Conservation (phyloP, 108 stramenopile genomes). For the Phaeodactylum tricornutum region DNA sequence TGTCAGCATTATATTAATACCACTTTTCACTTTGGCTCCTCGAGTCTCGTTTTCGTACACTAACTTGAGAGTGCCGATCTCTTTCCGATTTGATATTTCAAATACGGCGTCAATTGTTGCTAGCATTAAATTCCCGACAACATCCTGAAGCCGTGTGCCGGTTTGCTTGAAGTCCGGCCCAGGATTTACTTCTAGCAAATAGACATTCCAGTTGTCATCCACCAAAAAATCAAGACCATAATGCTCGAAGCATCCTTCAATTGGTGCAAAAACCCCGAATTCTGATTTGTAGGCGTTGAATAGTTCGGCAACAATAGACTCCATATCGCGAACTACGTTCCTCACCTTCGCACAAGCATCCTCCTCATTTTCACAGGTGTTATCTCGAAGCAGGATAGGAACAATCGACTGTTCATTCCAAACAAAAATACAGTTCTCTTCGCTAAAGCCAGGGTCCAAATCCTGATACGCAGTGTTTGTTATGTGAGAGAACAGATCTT, state of each 20-base stretch:
- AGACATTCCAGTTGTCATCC: conserved; percentile 23
- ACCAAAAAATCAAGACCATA: conserved; percentile 60
- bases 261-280: conserved; percentile 37
- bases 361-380: conserved; percentile 2
- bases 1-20: too few species aligned
- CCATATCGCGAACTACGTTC: conserved; percentile 15
- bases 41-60: too few species aligned
- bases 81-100: too few species aligned
- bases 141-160: conserved; percentile 11
- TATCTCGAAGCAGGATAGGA: conserved; percentile 11
- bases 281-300: conserved; percentile 34
- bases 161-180: conserved; percentile 54
- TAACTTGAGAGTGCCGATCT: too few species aligned
- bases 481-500: conserved; percentile 35
- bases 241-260: conserved; percentile 44
- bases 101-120: conserved; percentile 15
- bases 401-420: conserved; percentile 11
- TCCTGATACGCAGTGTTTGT: conserved; percentile 59
- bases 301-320: conserved; percentile 19
- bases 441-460: conserved; percentile 24
- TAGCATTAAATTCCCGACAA: conserved; percentile 17
- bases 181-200: conserved; percentile 47
- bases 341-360: conserved; percentile 4
- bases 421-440: conserved; percentile 30
- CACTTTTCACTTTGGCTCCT: too few species aligned